These are phyloP conservation scores for Dipodascus geniculatus DNA, from an alignment of 805 yeast genomes.

Conservation along the genomic window DNA sequence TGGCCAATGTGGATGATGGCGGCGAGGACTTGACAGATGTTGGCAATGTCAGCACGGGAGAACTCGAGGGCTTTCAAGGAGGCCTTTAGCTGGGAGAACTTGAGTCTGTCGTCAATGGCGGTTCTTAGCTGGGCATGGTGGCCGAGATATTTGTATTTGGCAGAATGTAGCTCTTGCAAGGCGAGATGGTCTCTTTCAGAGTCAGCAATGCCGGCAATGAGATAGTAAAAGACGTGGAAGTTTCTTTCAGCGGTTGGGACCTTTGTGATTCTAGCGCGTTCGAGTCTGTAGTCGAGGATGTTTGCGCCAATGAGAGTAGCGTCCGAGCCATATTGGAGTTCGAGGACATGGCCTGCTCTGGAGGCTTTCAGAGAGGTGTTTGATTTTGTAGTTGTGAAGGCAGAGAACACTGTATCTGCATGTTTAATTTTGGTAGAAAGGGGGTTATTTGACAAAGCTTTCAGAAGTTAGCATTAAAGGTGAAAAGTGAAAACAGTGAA, in stretches of 20 bases:
- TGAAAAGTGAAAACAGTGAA: too few relatives aligned
- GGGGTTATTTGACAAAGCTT: constrained; percentile 26
- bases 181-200: constrained; percentile 31
- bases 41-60: constrained; percentile 33
- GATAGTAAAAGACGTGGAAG: constrained; percentile 47
- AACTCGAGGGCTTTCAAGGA: constrained; percentile 41
- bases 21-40: constrained; percentile 36
- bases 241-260: constrained; percentile 43
- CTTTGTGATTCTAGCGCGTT: constrained; percentile 40
- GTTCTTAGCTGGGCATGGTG: constrained; percentile 30
- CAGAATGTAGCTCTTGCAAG: constrained; percentile 25
- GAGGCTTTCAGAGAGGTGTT: constrained; percentile 28
- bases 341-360: constrained; percentile 43
- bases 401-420: constrained; percentile 26
- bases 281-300: constrained; percentile 43
- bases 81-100: constrained; percentile 35
- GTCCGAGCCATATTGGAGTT: constrained; percentile 37
- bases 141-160: constrained; percentile 34
- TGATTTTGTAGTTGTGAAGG: constrained; percentile 31
- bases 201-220: constrained; percentile 37
- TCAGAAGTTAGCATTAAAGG: constrained; percentile 3
- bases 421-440: constrained; percentile 24
- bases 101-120: constrained; percentile 38
- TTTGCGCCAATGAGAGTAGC: constrained; percentile 41
- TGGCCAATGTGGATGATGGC: constrained; percentile 35